A percentile compares a stretch with the other conserved stretches of the same genome.
phyloP scores from a whole-genome alignment of 352 stramenopile genomes.

The Phytophthora ramorum region DNA sequence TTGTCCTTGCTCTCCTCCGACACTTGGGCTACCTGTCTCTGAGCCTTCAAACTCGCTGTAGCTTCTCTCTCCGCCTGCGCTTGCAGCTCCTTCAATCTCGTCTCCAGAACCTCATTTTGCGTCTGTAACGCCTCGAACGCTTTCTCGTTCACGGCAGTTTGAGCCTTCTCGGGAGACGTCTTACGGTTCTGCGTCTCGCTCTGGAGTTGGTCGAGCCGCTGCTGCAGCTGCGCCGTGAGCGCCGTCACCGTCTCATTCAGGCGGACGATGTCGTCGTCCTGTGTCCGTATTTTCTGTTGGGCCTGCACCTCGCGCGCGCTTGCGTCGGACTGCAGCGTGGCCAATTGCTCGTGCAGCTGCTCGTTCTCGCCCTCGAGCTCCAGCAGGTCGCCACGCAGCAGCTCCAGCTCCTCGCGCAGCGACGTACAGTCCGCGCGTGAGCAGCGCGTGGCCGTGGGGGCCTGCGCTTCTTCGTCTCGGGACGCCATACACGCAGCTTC shows the following conservation, averaged over 20 bases:
- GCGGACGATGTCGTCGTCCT: conserved; percentile 36
- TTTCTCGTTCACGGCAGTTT: conserved; percentile 7
- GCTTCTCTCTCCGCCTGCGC: conserved; percentile 44
- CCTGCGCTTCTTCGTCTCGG: conserved; percentile 1
- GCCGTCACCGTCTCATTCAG: conserved; percentile 26
- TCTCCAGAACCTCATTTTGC: conserved; percentile 49
- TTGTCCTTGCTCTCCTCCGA: conserved; percentile 55
- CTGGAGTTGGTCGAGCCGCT: conserved; percentile 14
- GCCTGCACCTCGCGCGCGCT: conserved; percentile 16
- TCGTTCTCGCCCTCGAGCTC: conserved; percentile 73
- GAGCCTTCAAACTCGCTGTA: conserved; percentile 36
- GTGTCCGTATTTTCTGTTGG: conserved; percentile 22
- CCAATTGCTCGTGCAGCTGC: conserved; percentile 67
- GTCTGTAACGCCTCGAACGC: conserved; percentile 33
- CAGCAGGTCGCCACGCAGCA: conserved; percentile 62
- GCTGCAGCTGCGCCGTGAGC: conserved; percentile 29
- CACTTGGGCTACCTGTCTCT: conserved; percentile 41
- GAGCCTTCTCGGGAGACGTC: conserved; percentile 4
- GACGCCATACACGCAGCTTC: conserved; percentile 26
- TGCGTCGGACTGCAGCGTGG: conserved; percentile 40
- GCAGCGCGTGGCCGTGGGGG: conserved; percentile 36
- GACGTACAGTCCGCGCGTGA: conserved; percentile 67
- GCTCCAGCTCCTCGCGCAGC: conserved; percentile 68
- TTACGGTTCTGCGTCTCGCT: background rate
- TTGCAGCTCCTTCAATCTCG: conserved; percentile 47